Percentiles rank a stretch among this genome's conserved stretches.
Conservation (phyloP, 2,329 filamentous ascomycete genomes). For the Cercospora citrullina region DNA sequence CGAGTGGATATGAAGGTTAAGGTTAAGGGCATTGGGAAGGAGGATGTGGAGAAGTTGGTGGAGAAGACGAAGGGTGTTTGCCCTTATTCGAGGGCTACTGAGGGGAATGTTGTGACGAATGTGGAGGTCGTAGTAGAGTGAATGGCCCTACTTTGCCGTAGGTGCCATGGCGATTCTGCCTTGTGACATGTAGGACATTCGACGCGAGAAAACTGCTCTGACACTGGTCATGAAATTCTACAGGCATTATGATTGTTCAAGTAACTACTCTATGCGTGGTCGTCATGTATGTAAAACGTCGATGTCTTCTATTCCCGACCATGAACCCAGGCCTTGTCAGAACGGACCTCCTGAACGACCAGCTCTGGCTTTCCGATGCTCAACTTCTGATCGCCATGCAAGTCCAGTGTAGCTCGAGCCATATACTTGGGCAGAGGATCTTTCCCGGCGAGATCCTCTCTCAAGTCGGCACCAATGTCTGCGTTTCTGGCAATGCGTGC, state of each 20-base stretch:
- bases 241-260: no score
- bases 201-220: background rate
- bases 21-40: conserved; percentile 36
- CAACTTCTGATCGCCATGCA: background rate
- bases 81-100: conserved; percentile 39
- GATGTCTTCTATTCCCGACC: background rate
- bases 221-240: background rate
- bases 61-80: conserved; percentile 40
- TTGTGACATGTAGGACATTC: background rate
- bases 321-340: background rate
- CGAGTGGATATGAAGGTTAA: conserved; percentile 48
- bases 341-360: background rate
- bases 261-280: background rate
- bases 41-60: conserved; percentile 41
- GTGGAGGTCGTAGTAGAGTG: conserved; percentile 20
- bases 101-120: conserved; percentile 39
- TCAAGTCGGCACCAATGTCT: background rate
- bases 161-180: background rate
- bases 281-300: background rate
- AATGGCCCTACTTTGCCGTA: background rate
- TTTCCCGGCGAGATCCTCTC: background rate
- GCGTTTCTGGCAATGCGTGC: conserved; percentile 7
- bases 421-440: conserved; percentile 12
- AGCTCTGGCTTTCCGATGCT: background rate
- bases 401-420: background rate